Conservation (phyloP, 495 filamentous ascomycete genomes). For the Penicillium roqueforti region DNA sequence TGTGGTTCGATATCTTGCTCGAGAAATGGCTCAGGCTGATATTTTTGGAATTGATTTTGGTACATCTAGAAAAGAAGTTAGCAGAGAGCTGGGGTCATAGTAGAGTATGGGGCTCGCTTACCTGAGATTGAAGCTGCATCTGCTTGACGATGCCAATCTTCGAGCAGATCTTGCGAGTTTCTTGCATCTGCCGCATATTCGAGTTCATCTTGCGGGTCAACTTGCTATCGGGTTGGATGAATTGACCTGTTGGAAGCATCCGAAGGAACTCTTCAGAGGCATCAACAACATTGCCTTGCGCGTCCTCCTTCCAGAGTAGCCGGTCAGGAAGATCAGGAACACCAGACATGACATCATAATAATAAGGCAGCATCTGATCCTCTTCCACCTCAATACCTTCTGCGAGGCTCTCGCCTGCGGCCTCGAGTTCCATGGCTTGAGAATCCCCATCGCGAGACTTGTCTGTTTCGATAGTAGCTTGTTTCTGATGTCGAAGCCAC, state of each 20-base stretch:
- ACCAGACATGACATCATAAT: slow-evolving; percentile 82
- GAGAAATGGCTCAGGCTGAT: slow-evolving; percentile 84
- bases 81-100: neutral
- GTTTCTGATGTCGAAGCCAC: slow-evolving; percentile 71
- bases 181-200: slow-evolving; percentile 94
- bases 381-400: slow-evolving; percentile 88
- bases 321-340: slow-evolving; percentile 78
- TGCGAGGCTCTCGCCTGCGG: slow-evolving; percentile 68
- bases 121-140: slow-evolving; percentile 97
- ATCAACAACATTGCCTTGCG: slow-evolving; percentile 79
- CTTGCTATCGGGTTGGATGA: slow-evolving; percentile 69
- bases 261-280: slow-evolving; percentile 75
- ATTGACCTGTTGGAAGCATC: slow-evolving; percentile 68
- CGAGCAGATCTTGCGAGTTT: slow-evolving; percentile 90
- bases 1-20: slow-evolving; percentile 81
- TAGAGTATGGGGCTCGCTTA: slow-evolving; percentile 37
- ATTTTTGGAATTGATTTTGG: slow-evolving; percentile 96
- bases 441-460: slow-evolving; percentile 47
- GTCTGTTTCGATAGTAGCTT: slow-evolving; percentile 49
- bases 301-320: slow-evolving; percentile 81
- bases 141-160: slow-evolving; percentile 98
- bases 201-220: slow-evolving; percentile 77
- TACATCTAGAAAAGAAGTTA: slow-evolving; percentile 65
- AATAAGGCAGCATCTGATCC: slow-evolving; percentile 78
- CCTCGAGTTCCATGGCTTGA: slow-evolving; percentile 43